Base-by-base conservation (phyloP, 306 rosid genomes). In the Neltuma alba region DNA sequence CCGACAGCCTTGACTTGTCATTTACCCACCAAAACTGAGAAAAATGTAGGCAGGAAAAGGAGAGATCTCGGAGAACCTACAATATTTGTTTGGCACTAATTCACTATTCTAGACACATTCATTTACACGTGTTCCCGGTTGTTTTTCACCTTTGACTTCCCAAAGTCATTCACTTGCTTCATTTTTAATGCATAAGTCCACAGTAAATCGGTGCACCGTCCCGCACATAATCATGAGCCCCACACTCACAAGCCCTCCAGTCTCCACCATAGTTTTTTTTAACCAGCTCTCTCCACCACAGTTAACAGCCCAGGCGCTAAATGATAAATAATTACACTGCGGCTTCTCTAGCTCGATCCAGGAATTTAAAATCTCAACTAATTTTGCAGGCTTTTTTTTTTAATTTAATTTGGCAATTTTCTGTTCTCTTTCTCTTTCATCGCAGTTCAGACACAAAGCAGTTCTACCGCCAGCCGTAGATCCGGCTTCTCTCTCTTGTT, bases 401-500 rank as follows among this genome's bases (percentile, higher is more conserved):
- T 12, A n/a, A n/a, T 11, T 58, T 3, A 3, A 6, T 4, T 41
- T 5, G 0, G 9, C 73, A 23, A 25, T 23, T 41, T 37, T 21
- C 44, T 34, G 30, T 5, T 47, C 65, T 44, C 62, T 71, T 11
- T 64, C 77, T 57, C 55, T 62, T 69, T 20, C 72, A 10, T 44
- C 57, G 31, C 55, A 38, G 23, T 67, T 66, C 30, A 74, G 62
- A 69, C 80, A 11, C 10, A 74, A 13, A 72, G 10, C 36, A 31
- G 55, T 23, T 33, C 47, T 55, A 7, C 33, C n/a, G 34, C 12
- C 11, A 4, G 12, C n/a, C 52, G 75, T 40, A 90, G 91, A 88
- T 86, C 89, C 88, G 75, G 38, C 72, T 31, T 14, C 70, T n/a
- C 52, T 63, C 21, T 82, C 75, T 70, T 66, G 80, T 75, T 69